Percentiles rank a stretch among this genome's conserved stretches.
phyloP scores from a whole-genome alignment of 495 filamentous ascomycete species.

The Penicillium herquei region DNA sequence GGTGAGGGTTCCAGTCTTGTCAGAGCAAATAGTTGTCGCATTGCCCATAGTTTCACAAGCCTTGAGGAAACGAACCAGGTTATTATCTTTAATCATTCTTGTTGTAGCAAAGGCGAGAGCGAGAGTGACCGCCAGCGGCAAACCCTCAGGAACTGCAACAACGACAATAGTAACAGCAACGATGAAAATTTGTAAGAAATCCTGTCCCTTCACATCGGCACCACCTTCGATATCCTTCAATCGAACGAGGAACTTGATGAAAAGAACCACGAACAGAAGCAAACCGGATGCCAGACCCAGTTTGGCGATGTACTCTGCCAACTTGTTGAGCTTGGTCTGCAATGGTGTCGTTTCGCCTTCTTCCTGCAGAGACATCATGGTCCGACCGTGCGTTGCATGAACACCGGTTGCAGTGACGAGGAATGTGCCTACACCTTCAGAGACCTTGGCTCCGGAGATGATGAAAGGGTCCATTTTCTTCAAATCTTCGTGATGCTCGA shows the following conservation, averaged over 20 bases:
- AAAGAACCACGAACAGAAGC: slow-evolving; percentile 83
- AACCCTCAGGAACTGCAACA: slow-evolving; percentile 90
- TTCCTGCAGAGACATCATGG: slow-evolving; percentile 88
- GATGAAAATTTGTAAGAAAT: slow-evolving; percentile 91
- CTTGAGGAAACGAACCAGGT: slow-evolving; percentile 83
- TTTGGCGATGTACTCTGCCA: slow-evolving; percentile 93
- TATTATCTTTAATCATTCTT: slow-evolving; percentile 93
- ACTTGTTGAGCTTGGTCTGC: slow-evolving; percentile 84
- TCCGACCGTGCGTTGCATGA: slow-evolving; percentile 87
- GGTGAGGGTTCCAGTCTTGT: slow-evolving; percentile 95
- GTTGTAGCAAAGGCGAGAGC: slow-evolving; percentile 94
- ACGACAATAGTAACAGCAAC: slow-evolving; percentile 94
- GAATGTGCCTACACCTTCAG: slow-evolving; percentile 86
- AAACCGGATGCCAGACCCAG: slow-evolving; percentile 80
- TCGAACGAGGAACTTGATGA: slow-evolving; percentile 81
- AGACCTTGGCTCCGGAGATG: slow-evolving; percentile 86
- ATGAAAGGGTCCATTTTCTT: slow-evolving; percentile 93
- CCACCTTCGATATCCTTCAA: slow-evolving; percentile 52
- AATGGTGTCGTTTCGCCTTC: slow-evolving; percentile 91
- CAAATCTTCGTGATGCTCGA: slow-evolving; percentile 71
- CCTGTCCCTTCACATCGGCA: slow-evolving; percentile 75
- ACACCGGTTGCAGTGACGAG: slow-evolving; percentile 84
- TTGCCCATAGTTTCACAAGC: slow-evolving; percentile 99
- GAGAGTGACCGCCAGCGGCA: slow-evolving; percentile 89
- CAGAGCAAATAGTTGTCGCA: slow-evolving; percentile 92